Base-by-base conservation (phyloP, 2,329 filamentous ascomycete species). In the Moelleriella libera region DNA sequence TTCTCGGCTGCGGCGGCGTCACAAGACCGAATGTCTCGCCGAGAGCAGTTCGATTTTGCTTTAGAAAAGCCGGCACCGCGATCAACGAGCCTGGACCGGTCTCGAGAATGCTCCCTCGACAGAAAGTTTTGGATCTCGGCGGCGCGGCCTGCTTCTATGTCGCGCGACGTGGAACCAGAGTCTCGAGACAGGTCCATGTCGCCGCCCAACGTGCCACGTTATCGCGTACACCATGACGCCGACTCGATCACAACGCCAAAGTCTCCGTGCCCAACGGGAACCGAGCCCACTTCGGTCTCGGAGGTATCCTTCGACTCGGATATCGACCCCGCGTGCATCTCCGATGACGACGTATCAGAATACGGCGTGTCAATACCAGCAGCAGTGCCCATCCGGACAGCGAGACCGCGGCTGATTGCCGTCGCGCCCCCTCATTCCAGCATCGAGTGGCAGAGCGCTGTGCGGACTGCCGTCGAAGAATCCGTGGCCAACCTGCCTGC, bases 201-300 rank as follows among this genome's bases (percentile, higher is more conserved):
- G 12, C 51, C 51, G 21, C 51, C 51, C 6, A 41, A 37, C 7
- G 40, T 51, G 5, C 50, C 50, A 21, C 44, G 51, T 8, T 51
- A 51, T 32, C 51, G 50, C 29, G 43, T 47, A 6, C 30, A 9
- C 12, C 34, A 37, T 5, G 34, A 37, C 12, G 8, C 12, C 12
- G 8, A 37, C 8, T 37, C 34, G 34, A 21, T 21, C 21, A 21
- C 21, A 21, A 21, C 21, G 21, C 21, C 21, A 21, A 21, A 21
- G 21, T 21, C 21, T 21, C 21, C 21, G 21, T 21, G 21, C 21
- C 34, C 34, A 37, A 37, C 34, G 34, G 34, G 12, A 12, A 37
- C 34, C 8, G 34, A 37, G 34, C 34, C 12, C 34, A 37, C 34
- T 12, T 37, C 34, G 34, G 8, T 37, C 8, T 37, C 34, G 8